Evolutionary conservation across 352 stramenopile species (phyloP).

Genomic region (Globisporangium ultimum): DNA sequence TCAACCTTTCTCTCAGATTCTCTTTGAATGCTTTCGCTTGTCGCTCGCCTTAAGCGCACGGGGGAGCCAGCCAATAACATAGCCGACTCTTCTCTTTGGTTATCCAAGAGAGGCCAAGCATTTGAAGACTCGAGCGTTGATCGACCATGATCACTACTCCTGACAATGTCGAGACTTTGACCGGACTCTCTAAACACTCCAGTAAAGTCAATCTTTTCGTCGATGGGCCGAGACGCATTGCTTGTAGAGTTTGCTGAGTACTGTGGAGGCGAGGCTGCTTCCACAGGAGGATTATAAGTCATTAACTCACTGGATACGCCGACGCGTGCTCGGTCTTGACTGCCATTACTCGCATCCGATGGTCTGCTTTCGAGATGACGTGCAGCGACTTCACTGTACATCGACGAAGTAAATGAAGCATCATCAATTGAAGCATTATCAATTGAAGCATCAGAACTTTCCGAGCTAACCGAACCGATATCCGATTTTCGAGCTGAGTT

Average conservation of each 20-base stretch:
- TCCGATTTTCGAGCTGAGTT: conserved; percentile 1
- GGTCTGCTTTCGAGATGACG: conserved; percentile 1
- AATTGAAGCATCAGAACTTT: conserved; percentile 5
- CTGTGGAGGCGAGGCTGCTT: background rate
- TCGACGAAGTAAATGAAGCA: conserved; percentile 29
- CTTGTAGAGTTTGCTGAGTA: background rate
- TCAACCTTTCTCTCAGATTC: conserved; percentile 41
- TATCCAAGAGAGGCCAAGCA: background rate
- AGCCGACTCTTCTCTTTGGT: background rate
- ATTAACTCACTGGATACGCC: too few relatives aligned
- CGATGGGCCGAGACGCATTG: conserved; percentile 13
- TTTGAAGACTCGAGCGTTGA: background rate
- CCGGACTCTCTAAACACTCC: conserved; percentile 40
- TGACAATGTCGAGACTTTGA: conserved; percentile 22
- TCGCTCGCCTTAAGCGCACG: conserved; percentile 22
- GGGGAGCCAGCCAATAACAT: conserved; percentile 4
- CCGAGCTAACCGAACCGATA: conserved; percentile 6
- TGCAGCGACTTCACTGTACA: conserved; percentile 5
- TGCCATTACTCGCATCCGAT: background rate
- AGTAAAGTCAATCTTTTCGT: conserved; percentile 46
- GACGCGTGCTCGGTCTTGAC: too few relatives aligned
- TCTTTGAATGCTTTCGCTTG: conserved; percentile 36
- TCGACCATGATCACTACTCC: background rate
- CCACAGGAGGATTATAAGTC: background rate
- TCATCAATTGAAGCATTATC: conserved; percentile 18